A percentile compares a stretch with the other conserved stretches of the same genome.
Evolutionary conservation across 2,329 filamentous ascomycete species (phyloP).

Genomic region (Aspergillus sp.): DNA sequence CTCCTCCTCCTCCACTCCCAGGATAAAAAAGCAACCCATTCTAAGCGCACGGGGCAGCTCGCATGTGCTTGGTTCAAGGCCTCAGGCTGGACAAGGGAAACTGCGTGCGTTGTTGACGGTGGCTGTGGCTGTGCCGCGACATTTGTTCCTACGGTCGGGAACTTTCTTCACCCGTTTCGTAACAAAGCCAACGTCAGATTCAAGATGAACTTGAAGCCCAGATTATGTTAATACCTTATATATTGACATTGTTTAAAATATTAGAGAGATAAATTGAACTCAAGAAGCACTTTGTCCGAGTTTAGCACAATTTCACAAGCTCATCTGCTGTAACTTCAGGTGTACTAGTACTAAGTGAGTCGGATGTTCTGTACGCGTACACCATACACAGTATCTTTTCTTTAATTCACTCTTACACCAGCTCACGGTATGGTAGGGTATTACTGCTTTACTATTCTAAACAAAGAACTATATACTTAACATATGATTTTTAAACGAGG

Average conservation of each 20-base stretch:
- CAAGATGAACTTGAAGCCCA: background rate
- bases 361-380: conserved; percentile 11
- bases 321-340: conserved; percentile 8
- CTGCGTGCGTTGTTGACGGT: background rate
- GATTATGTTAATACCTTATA: background rate
- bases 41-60: background rate
- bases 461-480: background rate
- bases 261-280: background rate
- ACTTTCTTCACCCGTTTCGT: background rate
- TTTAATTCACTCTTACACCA: background rate
- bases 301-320: background rate
- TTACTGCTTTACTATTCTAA: conserved; percentile 2
- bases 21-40: background rate
- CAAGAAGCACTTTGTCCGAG: background rate
- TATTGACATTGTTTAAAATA: no score
- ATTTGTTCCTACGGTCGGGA: background rate
- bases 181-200: background rate
- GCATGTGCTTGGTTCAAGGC: background rate
- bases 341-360: conserved; percentile 5
- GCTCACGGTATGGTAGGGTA: conserved; percentile 2
- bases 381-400: background rate
- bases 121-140: conserved; percentile 8
- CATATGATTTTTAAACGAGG: background rate
- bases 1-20: background rate
- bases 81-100: no score